Conservation (phyloP, 495 filamentous ascomycete species). For the Talaromyces proteolyticus region DNA sequence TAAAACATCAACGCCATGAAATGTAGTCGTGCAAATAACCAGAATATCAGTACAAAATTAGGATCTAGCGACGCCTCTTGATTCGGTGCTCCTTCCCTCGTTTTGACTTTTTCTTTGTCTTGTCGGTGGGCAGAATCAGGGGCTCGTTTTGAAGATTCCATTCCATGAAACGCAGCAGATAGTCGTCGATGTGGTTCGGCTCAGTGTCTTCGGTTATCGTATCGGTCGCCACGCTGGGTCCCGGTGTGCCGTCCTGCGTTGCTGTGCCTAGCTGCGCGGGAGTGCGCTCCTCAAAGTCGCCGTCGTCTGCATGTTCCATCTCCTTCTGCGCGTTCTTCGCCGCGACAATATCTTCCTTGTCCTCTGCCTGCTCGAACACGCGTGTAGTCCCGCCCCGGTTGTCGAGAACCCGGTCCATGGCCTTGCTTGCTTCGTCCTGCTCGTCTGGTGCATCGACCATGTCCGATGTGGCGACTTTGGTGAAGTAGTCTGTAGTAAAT, state of each 20-base stretch:
- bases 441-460: constrained; percentile 54
- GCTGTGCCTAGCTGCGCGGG: constrained; percentile 14
- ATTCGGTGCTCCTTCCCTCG: constrained; percentile 65
- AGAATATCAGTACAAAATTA: background rate
- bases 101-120: constrained; percentile 69
- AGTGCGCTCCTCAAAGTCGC: constrained; percentile 80
- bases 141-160: constrained; percentile 72
- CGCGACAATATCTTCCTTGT: constrained; percentile 83
- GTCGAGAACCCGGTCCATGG: constrained; percentile 83
- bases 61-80: constrained; percentile 32
- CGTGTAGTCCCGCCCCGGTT: constrained; percentile 45
- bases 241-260: constrained; percentile 16
- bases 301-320: constrained; percentile 76
- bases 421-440: constrained; percentile 64
- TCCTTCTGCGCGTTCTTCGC: constrained; percentile 86
- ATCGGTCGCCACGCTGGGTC: constrained; percentile 23
- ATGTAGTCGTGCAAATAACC: background rate
- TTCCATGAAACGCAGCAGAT: constrained; percentile 74
- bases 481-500: constrained; percentile 97
- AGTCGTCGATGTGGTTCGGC: constrained; percentile 69
- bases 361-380: constrained; percentile 83
- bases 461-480: constrained; percentile 65
- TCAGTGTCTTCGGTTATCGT: constrained; percentile 27
- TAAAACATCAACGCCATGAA: background rate
- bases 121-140: constrained; percentile 72